Conservation (phyloP, 495 filamentous ascomycete genomes). For the Xylaria telfairii region DNA sequence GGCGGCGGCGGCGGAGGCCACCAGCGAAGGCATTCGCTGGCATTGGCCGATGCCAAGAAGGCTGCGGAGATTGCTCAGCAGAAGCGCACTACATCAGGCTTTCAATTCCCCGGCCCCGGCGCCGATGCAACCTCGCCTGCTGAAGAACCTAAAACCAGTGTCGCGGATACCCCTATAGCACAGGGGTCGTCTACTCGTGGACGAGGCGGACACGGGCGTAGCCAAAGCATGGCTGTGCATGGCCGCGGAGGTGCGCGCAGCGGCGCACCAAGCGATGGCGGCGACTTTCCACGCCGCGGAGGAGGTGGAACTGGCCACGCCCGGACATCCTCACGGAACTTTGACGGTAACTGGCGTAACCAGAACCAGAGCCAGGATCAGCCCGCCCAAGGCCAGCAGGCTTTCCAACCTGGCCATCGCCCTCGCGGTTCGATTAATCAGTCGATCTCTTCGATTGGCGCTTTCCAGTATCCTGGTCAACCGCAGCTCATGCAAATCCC, state of each 20-base stretch:
- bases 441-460: slow-evolving; percentile 82
- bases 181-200: slow-evolving; percentile 55
- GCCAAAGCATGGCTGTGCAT: slow-evolving; percentile 67
- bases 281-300: slow-evolving; percentile 74
- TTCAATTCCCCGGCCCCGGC: slow-evolving; percentile 91
- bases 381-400: slow-evolving; percentile 67
- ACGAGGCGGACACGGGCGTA: slow-evolving; percentile 62
- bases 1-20: slow-evolving; percentile 76
- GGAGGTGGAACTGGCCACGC: slow-evolving; percentile 70
- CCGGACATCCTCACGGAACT: slow-evolving; percentile 85
- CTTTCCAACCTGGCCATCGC: slow-evolving; percentile 94
- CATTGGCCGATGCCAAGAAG: slow-evolving; percentile 94
- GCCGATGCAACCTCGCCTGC: slow-evolving; percentile 58
- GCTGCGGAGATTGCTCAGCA: slow-evolving; percentile 96
- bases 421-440: slow-evolving; percentile 82
- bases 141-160: slow-evolving; percentile 54
- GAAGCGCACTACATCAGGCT: slow-evolving; percentile 89
- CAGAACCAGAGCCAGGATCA: slow-evolving; percentile 66
- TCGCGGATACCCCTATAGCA: slow-evolving; percentile 54
- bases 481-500: slow-evolving; percentile 88
- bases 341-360: slow-evolving; percentile 97
- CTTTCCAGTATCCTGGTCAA: slow-evolving; percentile 91
- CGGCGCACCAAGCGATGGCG: slow-evolving; percentile 47
- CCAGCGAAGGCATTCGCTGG: slow-evolving; percentile 92
- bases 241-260: slow-evolving; percentile 55